Conservation (phyloP, 257 asterid species). For the Penstemon newberryi region DNA sequence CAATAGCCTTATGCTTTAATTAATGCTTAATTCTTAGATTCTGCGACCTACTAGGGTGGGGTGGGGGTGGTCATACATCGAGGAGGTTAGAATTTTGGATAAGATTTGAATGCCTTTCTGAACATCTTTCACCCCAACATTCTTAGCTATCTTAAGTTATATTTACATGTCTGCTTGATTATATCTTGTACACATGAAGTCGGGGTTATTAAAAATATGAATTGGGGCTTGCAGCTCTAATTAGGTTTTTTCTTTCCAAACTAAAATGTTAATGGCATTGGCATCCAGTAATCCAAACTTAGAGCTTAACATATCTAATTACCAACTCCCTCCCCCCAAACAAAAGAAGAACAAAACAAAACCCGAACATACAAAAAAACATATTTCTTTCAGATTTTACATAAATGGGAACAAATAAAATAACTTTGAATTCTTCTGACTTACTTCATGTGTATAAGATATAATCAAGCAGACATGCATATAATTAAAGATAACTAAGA, state of each 20-base stretch:
- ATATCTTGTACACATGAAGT: background rate
- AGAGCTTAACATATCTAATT: background rate
- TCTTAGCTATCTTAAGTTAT: too few relatives aligned
- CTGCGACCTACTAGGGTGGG: too few relatives aligned
- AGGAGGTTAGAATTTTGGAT: too few relatives aligned
- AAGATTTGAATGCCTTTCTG: too few relatives aligned
- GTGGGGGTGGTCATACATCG: too few relatives aligned
- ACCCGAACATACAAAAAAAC: background rate
- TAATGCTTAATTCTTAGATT: too few relatives aligned
- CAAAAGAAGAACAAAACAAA: background rate
- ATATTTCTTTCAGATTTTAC: background rate
- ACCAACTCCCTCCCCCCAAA: background rate
- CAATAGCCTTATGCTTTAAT: too few relatives aligned
- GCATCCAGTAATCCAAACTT: constrained; percentile 10
- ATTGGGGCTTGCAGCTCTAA: background rate
- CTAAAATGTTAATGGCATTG: background rate
- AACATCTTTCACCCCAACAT: too few relatives aligned
- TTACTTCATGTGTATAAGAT: background rate
- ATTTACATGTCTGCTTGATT: too few relatives aligned
- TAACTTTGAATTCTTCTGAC: too few relatives aligned
- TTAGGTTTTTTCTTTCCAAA: background rate
- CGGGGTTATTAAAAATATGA: background rate
- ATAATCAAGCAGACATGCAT: background rate
- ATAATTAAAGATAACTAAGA: background rate
- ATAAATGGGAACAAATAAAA: background rate